Evolutionary conservation across 208 protist species (phyloP).

Genomic region (Leishmania turanica): DNA sequence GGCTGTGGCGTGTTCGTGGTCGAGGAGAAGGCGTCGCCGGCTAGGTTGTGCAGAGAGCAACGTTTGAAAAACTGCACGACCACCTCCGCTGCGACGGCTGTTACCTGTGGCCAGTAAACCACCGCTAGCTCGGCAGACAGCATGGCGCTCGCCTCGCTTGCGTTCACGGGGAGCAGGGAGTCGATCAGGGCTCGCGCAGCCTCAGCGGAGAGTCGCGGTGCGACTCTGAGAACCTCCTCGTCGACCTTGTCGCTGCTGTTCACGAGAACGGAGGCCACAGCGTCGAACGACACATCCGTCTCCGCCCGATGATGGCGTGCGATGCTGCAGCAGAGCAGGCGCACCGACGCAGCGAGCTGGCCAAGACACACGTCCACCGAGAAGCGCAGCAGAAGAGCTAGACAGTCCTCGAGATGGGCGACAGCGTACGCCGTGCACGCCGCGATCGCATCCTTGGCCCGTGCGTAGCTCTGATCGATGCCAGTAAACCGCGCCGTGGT

Average conservation of each 20-base stretch:
- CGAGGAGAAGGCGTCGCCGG: background rate
- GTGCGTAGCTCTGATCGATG: slow-evolving; percentile 61
- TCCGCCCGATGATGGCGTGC: slow-evolving; percentile 3
- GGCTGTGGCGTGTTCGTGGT: background rate
- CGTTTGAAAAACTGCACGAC: slow-evolving; percentile 7
- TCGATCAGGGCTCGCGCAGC: slow-evolving; percentile 11
- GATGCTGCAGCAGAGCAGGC: slow-evolving; percentile 16
- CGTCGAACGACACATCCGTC: background rate
- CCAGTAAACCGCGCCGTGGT: slow-evolving; percentile 57
- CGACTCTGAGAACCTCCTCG: background rate
- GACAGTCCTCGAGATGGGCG: slow-evolving; percentile 19
- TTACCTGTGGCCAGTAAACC: slow-evolving; percentile 23
- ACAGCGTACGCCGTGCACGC: slow-evolving; percentile 3
- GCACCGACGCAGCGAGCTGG: slow-evolving; percentile 25
- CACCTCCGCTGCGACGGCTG: slow-evolving; percentile 1
- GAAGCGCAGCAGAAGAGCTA: slow-evolving; percentile 30
- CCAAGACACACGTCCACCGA: slow-evolving; percentile 25
- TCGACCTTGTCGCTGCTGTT: background rate
- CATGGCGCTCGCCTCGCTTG: background rate
- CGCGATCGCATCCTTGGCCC: slow-evolving; percentile 28
- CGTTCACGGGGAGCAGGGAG: background rate
- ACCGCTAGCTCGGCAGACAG: slow-evolving; percentile 5
- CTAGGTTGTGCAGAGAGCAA: slow-evolving; percentile 5
- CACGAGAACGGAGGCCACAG: background rate
- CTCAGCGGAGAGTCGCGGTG: slow-evolving; percentile 16